Evolutionary conservation across 257 asterid genomes (phyloP).

Genomic region (Nicotiana knightiana): DNA sequence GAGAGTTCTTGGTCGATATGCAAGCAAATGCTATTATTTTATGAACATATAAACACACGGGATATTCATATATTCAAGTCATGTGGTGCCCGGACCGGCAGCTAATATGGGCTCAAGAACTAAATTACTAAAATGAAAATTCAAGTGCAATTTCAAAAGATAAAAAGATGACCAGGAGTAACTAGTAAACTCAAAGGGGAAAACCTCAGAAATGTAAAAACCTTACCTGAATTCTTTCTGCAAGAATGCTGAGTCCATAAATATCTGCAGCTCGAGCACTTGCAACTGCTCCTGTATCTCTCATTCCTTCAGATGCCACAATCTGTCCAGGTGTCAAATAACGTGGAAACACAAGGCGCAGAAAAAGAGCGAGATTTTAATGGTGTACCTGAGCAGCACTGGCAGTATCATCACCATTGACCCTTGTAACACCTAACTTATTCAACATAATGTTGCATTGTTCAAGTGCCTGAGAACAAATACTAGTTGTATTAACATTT

Average conservation of each 20-base stretch:
- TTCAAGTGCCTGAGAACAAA: constrained; percentile 62
- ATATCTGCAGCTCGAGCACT: constrained; percentile 83
- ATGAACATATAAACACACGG: not conserved
- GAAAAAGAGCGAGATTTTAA: not conserved
- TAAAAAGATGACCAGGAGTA: not conserved
- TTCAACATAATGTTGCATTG: constrained; percentile 61
- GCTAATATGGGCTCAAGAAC: not conserved
- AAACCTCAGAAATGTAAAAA: constrained; percentile 2
- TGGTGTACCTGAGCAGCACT: constrained; percentile 81
- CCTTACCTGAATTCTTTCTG: constrained; percentile 74
- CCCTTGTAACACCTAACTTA: constrained; percentile 48
- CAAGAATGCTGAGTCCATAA: constrained; percentile 83
- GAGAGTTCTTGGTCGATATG: not conserved
- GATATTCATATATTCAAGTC: not conserved
- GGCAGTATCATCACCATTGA: constrained; percentile 64
- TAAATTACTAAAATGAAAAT: not conserved
- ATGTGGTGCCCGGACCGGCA: not conserved
- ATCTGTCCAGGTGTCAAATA: constrained; percentile 45
- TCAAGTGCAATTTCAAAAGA: not conserved
- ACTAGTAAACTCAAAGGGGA: not conserved
- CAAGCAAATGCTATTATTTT: not conserved
- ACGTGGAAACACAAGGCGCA: not conserved
- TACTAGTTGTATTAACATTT: not conserved
- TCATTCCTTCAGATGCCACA: constrained; percentile 50
- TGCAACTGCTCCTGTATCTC: constrained; percentile 84